Percentiles rank a stretch among this genome's conserved stretches.
phyloP scores from a whole-genome alignment of 2,329 filamentous ascomycete genomes.

The Coniochaeta hoffmannii region DNA sequence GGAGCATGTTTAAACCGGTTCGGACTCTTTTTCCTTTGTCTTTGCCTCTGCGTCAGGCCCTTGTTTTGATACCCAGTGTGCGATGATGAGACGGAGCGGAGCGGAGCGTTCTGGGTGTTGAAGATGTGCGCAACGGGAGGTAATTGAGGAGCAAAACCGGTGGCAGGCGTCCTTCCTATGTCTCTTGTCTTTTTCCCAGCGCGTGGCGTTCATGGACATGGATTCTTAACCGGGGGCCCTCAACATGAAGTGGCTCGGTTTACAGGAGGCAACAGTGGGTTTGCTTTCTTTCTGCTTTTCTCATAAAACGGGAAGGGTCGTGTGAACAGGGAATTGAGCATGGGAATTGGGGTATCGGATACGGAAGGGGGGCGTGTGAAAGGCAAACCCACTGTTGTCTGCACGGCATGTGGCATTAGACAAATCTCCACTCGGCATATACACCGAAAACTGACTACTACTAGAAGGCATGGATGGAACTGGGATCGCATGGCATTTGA shows the following conservation, averaged over 20 bases:
- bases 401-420: not conserved
- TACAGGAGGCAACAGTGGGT: not conserved
- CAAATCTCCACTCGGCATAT: slow-evolving; percentile 4
- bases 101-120: slow-evolving; percentile 1
- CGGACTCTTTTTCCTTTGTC: slow-evolving; percentile 10
- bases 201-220: not conserved
- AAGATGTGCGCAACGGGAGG: not conserved
- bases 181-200: not conserved
- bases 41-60: slow-evolving; percentile 6
- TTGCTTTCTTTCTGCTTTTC: not conserved
- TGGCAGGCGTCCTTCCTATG: not conserved
- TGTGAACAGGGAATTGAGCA: not conserved
- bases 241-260: not conserved
- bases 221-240: not conserved
- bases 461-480: not conserved
- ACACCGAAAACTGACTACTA: not conserved
- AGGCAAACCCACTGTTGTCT: not conserved
- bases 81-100: not conserved
- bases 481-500: not conserved
- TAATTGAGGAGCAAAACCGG: not conserved
- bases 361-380: too few species aligned
- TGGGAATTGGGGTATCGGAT: not conserved
- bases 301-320: not conserved
- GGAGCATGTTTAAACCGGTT: not conserved
- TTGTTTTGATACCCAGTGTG: slow-evolving; percentile 4